Evolutionary conservation across 1,284 basidiomycete species (phyloP), one percentile per base, ranked within the genome.

Genomic region (Ceratobasidium papillatum): DNA sequence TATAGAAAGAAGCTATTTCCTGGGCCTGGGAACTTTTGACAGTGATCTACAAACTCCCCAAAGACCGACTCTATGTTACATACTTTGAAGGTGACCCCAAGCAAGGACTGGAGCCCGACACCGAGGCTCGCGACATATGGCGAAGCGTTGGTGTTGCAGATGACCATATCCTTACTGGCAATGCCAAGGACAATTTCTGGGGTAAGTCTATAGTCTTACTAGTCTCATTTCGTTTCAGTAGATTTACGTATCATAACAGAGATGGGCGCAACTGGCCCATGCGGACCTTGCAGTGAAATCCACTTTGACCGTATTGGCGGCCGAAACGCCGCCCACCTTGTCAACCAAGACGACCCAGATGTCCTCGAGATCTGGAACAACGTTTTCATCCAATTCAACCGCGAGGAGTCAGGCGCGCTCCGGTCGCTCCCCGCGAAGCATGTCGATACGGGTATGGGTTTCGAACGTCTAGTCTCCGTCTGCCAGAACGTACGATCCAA

Each of bases 351-450:
- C 82, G 96, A 99, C 81, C 94, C 97, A 3, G 90, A 96, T 79
- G 97, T 99, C 4, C 88, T 99, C 76, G 98, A 99, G 84, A 96
- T 99, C 80, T 99, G 97, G 97, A 99, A 99, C 86, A 98, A 98
- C 82, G 97, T 99, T 75, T 99, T 99, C 83, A 99, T 99, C 81
- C 96, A 98, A 80, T 99, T 94, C 86, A 99, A 99, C 83, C 93
- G 97, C 51, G 97, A 99, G 83, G 88, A 91, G 51, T 93, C 96
- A 76, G 93, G 94, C 68, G 89, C 90, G 19, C 87, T 99, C 19
- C 90, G 89, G 75, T 78, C 89, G 0, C 88, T 99, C 22, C 97
- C 98, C 30, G 90, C 93, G 61, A 95, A 96, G 83, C 97, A 99
- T 80, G 93, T 99, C 78, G 97, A 99, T 82, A 99, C 97, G 14